Percentiles rank a stretch among this genome's conserved stretches.
Conservation (phyloP, 148 eudicot genomes). For the Dysphania ambrosioides region DNA sequence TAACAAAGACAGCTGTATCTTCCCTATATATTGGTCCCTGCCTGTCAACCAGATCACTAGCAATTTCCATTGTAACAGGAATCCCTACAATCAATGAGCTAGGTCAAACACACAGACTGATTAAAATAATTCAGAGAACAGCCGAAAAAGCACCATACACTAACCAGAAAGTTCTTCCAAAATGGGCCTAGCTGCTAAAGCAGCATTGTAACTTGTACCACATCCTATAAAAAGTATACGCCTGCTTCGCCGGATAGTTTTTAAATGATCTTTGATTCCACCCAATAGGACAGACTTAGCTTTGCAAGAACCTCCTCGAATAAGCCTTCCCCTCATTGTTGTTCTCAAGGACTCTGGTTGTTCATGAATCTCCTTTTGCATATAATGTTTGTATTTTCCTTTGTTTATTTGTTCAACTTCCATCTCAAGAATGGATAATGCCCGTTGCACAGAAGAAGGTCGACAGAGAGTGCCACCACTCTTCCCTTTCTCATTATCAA, state of each 20-base stretch:
- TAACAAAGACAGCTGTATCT: conserved; percentile 94
- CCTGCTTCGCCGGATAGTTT: conserved; percentile 91
- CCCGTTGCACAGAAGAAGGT: conserved; percentile 84
- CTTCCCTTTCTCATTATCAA: conserved; percentile 66
- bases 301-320: conserved; percentile 88
- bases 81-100: conserved; percentile 43
- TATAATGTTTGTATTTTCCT: conserved; percentile 87
- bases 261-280: conserved; percentile 92
- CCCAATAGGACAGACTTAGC: conserved; percentile 85
- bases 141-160: conserved; percentile 29
- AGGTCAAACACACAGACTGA: not conserved
- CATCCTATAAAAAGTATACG: conserved; percentile 95
- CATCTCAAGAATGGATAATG: conserved; percentile 84
- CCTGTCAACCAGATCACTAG: conserved; percentile 96
- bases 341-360: conserved; percentile 91
- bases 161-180: conserved; percentile 97
- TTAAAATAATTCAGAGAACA: not conserved
- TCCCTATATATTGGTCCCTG: conserved; percentile 98
- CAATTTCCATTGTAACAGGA: conserved; percentile 95
- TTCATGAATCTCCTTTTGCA: conserved; percentile 96
- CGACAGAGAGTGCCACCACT: conserved; percentile 44
- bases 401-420: conserved; percentile 94
- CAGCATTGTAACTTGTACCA: conserved; percentile 99
- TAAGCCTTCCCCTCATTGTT: conserved; percentile 95
- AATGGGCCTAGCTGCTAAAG: conserved; percentile 90